A percentile compares a stretch with the other conserved stretches of the same genome.
phyloP scores from a whole-genome alignment of 176 grass and related monocot genomes.

The Dendrocalamus sinicus region DNA sequence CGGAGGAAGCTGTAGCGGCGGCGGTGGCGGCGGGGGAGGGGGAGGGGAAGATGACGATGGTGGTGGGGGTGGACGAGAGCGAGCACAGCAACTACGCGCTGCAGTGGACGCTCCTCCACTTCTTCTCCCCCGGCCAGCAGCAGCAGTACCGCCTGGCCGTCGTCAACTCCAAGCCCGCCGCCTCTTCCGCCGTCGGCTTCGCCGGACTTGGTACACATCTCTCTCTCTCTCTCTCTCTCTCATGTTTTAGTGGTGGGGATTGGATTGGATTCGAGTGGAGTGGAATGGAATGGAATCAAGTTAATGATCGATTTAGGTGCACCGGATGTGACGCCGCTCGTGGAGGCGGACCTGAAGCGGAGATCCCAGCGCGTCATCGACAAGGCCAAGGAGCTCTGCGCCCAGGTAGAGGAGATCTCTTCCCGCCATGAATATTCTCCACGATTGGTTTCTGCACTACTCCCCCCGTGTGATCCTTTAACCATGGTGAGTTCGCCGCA shows the following conservation, averaged over 20 bases:
- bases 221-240: not conserved
- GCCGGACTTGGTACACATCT: slow-evolving; percentile 57
- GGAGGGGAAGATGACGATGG: slow-evolving; percentile 66
- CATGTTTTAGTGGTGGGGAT: not conserved
- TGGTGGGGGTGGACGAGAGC: slow-evolving; percentile 91
- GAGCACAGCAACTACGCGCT: slow-evolving; percentile 89
- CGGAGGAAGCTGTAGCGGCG: slow-evolving; percentile 12
- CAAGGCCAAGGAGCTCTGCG: slow-evolving; percentile 67
- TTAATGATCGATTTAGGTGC: slow-evolving; percentile 41
- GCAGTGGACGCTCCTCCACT: slow-evolving; percentile 85
- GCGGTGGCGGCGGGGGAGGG: not conserved
- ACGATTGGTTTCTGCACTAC: not conserved
- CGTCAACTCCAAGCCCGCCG: slow-evolving; percentile 68
- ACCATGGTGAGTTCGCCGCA: slow-evolving; percentile 16
- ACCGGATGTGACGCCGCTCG: slow-evolving; percentile 65
- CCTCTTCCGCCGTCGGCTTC: slow-evolving; percentile 65
- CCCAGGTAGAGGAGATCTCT: slow-evolving; percentile 21
- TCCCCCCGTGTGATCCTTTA: not conserved
- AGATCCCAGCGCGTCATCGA: slow-evolving; percentile 57
- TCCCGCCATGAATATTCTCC: not conserved
- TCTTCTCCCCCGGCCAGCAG: slow-evolving; percentile 55
- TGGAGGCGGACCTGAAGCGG: slow-evolving; percentile 69
- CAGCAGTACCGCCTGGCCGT: slow-evolving; percentile 73
- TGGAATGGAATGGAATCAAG: not conserved
- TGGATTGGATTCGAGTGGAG: not conserved